Evolutionary conservation across 768 basidiomycete genomes (phyloP), one percentile per base, ranked within the genome.

Genomic region (Auricularia sp.): DNA sequence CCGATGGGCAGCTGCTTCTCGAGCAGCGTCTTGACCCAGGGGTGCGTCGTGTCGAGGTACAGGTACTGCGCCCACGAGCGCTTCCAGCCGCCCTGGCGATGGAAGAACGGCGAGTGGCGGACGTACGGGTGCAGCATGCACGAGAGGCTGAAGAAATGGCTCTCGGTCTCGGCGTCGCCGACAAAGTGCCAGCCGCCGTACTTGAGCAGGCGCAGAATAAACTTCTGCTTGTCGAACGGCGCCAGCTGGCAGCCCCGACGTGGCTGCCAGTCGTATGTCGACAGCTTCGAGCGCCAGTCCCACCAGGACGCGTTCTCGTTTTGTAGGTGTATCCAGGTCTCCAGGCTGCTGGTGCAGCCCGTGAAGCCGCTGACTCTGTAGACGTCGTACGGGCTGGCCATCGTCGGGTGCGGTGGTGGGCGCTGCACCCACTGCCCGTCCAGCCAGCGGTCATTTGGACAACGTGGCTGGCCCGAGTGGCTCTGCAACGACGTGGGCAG

Each of bases 71-170:
- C 80, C 85, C 84, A 87, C 0, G 78, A 83, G 53, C 85, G 80
- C 70, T 88, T 87, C 56, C 56, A 59, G 56, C 56, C 56, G 56
- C 56, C 56, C 7, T 29, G 6, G 10, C 23, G 23, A 10, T 14
- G 29, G 56, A 59, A 59, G 67, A 83, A 79, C 0, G 87, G 87
- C 2, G 82, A 85, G 1, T 86, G 86, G 44, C 78, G 78, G 43
- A 88, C 86, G 69, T 88, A 84, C 0, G 87, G 86, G 72, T 83
- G 83, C 3, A 88, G 77, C 53, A 82, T 68, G 69, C 87, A 88
- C 0, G 87, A 87, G 1, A 88, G 71, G 5, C 86, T 87, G 72
- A 87, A 88, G 76, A 89, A 88, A 71, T 88, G 86, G 66, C 83
- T 84, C 70, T 89, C 87, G 2, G 84, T 83, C 16, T 87, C 83